Conservation (phyloP, 345 rosid species). For the Populus alba region DNA sequence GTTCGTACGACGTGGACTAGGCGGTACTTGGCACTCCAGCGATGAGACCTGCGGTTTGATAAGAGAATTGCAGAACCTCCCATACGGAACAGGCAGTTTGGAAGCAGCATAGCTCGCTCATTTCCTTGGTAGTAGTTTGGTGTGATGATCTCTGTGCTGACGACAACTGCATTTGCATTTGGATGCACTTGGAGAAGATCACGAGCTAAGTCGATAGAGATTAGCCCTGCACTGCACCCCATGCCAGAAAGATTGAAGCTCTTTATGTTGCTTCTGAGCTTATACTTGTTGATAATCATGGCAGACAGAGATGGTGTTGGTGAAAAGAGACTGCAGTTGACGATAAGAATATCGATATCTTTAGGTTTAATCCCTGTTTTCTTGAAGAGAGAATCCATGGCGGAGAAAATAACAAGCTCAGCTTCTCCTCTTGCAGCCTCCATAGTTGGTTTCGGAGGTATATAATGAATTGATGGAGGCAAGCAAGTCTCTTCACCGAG, state of each 20-base stretch:
- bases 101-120: conserved; percentile 55
- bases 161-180: conserved; percentile 49
- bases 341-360: conserved; percentile 54
- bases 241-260: conserved; percentile 69
- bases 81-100: conserved; percentile 67
- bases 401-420: conserved; percentile 43
- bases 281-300: conserved; percentile 51
- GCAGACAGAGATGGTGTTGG: conserved; percentile 62
- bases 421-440: conserved; percentile 41
- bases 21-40: conserved; percentile 44
- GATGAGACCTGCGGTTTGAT: conserved; percentile 42
- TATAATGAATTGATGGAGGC: conserved; percentile 41
- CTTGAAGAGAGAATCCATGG: conserved; percentile 38
- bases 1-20: conserved; percentile 46
- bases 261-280: conserved; percentile 55
- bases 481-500: conserved; percentile 53
- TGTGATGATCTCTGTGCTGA: conserved; percentile 49
- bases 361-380: conserved; percentile 39
- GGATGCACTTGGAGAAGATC: conserved; percentile 50
- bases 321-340: conserved; percentile 47
- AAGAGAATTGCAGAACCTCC: conserved; percentile 59
- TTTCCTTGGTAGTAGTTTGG: conserved; percentile 53
- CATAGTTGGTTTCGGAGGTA: conserved; percentile 46
- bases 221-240: conserved; percentile 62
- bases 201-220: conserved; percentile 53